Base-by-base conservation (phyloP, 169 alveolate genomes). In the Besnoitia besnoiti region DNA sequence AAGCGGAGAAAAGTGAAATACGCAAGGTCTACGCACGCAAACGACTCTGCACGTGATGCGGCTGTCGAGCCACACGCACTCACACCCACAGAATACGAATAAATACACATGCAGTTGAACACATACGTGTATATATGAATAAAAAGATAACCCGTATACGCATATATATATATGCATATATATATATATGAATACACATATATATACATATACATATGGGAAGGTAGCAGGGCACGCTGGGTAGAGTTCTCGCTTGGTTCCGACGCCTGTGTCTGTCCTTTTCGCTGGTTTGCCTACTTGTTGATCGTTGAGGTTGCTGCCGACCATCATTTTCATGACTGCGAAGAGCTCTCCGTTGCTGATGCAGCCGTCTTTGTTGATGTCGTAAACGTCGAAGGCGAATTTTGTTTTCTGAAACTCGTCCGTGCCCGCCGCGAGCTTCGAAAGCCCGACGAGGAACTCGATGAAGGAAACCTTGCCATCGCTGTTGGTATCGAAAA, bases 251-350 rank as follows among this genome's bases (percentile, higher is more conserved):
- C 24, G 67, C 24, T 14, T 51, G 67, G n/a, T n/a, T n/a, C n/a
- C n/a, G n/a, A n/a, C n/a, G n/a, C n/a, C n/a, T n/a, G n/a, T n/a
- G n/a, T n/a, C n/a, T n/a, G n/a, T n/a, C n/a, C n/a, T n/a, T n/a
- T n/a, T n/a, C n/a, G n/a, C n/a, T n/a, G n/a, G n/a, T 30, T 73
- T 39, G 33, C 94, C 42, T 91, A 97, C 98, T 95, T 97, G 99
- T 85, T 97, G 95, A 90, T 98, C 99, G 85, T 97, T 98, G 75
- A 99, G 95, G 95, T 99, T 99, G 93, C 97, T 98, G 47, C 99
- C 99, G 89, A 99, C 99, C 99, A 99, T 98, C 99, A 98, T 98
- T 94, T 98, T 97, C 96, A 99, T 98, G 21, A 98, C 99, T 49
- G 96, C 95, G 95, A 98, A 99, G 73, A 98, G 97, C 89, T 99